Evolutionary conservation across 2,329 filamentous ascomycete species (phyloP), one percentile per base, ranked within the genome.

Genomic region (Aspergillus ochraceus): DNA sequence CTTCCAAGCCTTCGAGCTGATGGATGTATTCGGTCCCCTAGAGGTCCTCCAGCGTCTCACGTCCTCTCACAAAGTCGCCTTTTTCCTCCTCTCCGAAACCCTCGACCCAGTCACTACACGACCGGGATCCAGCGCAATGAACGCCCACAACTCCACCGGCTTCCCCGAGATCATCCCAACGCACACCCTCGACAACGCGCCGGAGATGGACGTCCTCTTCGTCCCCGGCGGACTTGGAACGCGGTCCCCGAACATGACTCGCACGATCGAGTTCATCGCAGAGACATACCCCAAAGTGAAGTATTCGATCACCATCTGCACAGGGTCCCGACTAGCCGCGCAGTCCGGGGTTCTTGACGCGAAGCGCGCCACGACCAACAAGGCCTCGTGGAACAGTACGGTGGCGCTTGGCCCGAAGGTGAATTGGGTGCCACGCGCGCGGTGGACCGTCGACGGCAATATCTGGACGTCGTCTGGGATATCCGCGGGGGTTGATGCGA

Each of bases 381-480:
- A 90, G 73, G 72, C 72, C 6, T 79, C 80, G 0, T 90, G 83
- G 79, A 71, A 74, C 8, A 72, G 72, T 63, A 81, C 84, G 9
- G 82, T 75, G 2, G 69, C 75, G 1, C 73, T 80, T 55, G 80
- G 83, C 0, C 78, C 81, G 0, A 74, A 79, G 0, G 84, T 88
- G 0, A 71, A 83, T 0, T 91, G 88, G 88, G 79, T 87, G 26
- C 74, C 79, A 0, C 79, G 80, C 29, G 88, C 88, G 20, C 79
- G 88, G 45, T 90, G 86, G 84, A 84, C 89, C 0, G 76, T 80
- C 0, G 87, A 90, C 72, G 87, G 84, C 4, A 87, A 89, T 59
- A 76, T 89, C 8, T 90, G 88, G 87, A 86, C 84, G 3, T 84
- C 84, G 2, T 87, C 85, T 0, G 88, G 88, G 0, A 81, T 89